Evolutionary conservation across 2,329 filamentous ascomycete species (phyloP).

Genomic region (Nigrospora osmanthi): DNA sequence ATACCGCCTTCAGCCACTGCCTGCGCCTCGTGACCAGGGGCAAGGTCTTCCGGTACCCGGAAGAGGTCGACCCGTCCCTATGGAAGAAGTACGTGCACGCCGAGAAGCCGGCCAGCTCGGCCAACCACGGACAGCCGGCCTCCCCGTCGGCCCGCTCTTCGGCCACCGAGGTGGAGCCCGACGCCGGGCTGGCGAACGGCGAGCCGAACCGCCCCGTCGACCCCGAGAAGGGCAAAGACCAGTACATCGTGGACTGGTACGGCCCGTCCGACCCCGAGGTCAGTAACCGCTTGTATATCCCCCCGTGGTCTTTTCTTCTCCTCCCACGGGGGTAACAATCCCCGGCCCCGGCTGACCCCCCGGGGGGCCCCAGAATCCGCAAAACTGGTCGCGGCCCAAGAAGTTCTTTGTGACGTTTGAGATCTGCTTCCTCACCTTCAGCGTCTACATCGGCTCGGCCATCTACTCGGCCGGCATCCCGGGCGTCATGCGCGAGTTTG

Average conservation of each 20-base stretch:
- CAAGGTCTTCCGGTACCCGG: slow-evolving; percentile 31
- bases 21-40: slow-evolving; percentile 28
- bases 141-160: background rate
- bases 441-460: slow-evolving; percentile 16
- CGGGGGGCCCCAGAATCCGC: slow-evolving; percentile 17
- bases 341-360: slow-evolving; percentile 5
- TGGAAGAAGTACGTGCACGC: slow-evolving; percentile 40
- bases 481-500: slow-evolving; percentile 10
- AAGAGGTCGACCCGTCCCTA: slow-evolving; percentile 37
- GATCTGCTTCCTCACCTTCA: slow-evolving; percentile 17
- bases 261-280: slow-evolving; percentile 36
- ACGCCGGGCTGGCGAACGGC: slow-evolving; percentile 7
- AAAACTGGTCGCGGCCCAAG: slow-evolving; percentile 28
- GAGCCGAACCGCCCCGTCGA: slow-evolving; percentile 24
- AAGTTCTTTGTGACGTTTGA: slow-evolving; percentile 23
- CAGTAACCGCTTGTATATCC: background rate
- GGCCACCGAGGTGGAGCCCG: slow-evolving; percentile 5
- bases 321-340: too few relatives aligned
- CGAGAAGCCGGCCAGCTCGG: slow-evolving; percentile 39
- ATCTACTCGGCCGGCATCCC: slow-evolving; percentile 13
- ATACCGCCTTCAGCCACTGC: slow-evolving; percentile 29
- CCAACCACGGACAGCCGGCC: slow-evolving; percentile 31
- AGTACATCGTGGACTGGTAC: slow-evolving; percentile 42
- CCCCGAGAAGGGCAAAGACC: slow-evolving; percentile 42
- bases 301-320: too few relatives aligned